Percentiles rank a stretch among this genome's conserved stretches.
phyloP scores from a whole-genome alignment of 257 asterid genomes.

The Ilex aquifolium region DNA sequence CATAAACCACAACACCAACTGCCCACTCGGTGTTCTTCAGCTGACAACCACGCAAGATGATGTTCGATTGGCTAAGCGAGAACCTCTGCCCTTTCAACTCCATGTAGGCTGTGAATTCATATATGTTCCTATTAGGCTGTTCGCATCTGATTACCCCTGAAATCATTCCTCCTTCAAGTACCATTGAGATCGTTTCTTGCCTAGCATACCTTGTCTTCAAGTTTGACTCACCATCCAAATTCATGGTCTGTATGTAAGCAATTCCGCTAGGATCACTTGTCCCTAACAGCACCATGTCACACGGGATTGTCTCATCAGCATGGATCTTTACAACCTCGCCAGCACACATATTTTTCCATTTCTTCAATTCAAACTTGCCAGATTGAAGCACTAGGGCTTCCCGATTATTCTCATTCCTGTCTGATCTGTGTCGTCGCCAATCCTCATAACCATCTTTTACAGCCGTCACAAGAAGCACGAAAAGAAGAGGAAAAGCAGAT shows the following conservation, averaged over 20 bases:
- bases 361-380: constrained; percentile 50
- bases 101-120: constrained; percentile 91
- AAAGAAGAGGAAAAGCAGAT: constrained; percentile 94
- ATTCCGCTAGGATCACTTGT: constrained; percentile 94
- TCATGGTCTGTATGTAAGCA: constrained; percentile 97
- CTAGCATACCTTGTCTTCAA: constrained; percentile 97
- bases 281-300: constrained; percentile 89
- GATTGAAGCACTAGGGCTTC: constrained; percentile 75
- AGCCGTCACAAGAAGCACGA: constrained; percentile 94
- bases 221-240: constrained; percentile 97
- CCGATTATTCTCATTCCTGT: constrained; percentile 91
- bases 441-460: constrained; percentile 98
- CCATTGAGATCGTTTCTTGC: constrained; percentile 80
- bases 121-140: constrained; percentile 94
- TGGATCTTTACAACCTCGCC: constrained; percentile 87
- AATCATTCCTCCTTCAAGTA: constrained; percentile 48
- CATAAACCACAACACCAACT: constrained; percentile 93
- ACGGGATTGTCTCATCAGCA: constrained; percentile 88
- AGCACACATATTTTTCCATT: constrained; percentile 76
- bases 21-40: constrained; percentile 97
- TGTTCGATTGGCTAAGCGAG: constrained; percentile 89
- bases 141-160: constrained; percentile 85
- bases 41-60: constrained; percentile 95
- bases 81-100: constrained; percentile 65
- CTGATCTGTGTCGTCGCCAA: constrained; percentile 99